These are phyloP conservation scores for Podila verticillata DNA, from an alignment of 192 early-diverging fungal species.

Conservation along the genomic window DNA sequence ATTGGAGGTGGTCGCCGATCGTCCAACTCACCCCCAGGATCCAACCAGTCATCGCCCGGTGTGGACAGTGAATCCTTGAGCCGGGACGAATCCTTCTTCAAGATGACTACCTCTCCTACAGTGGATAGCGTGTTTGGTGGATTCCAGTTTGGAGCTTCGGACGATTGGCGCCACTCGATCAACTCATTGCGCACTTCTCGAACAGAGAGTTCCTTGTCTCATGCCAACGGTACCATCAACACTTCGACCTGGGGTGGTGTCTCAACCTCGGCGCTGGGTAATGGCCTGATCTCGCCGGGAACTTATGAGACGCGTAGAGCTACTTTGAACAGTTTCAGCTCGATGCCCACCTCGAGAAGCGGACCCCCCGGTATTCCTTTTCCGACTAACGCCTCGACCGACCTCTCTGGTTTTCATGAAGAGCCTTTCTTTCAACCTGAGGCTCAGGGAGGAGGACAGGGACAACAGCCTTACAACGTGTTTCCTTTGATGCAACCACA, in stretches of 20 bases:
- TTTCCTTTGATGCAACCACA: constrained; percentile 8
- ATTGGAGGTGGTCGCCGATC: constrained; percentile 41
- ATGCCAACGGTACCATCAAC: not conserved
- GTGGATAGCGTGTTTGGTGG: constrained; percentile 47
- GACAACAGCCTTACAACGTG: not conserved
- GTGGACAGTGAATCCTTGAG: constrained; percentile 16
- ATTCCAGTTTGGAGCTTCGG: constrained; percentile 42
- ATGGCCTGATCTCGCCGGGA: constrained; percentile 36
- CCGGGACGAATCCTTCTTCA: not conserved
- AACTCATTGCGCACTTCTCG: constrained; percentile 27
- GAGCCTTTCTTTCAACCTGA: constrained; percentile 17
- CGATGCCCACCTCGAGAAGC: constrained; percentile 13
- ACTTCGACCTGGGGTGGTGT: constrained; percentile 36
- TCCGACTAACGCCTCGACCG: constrained; percentile 12
- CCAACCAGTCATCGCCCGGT: constrained; percentile 41
- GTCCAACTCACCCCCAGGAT: constrained; percentile 30
- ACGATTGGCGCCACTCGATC: constrained; percentile 46
- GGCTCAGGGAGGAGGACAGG: not conserved
- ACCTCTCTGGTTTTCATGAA: constrained; percentile 16
- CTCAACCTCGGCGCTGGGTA: constrained; percentile 23
- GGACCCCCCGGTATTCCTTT: constrained; percentile 18
- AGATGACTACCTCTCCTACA: constrained; percentile 17
- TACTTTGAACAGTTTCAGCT: constrained; percentile 10
- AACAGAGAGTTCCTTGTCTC: constrained; percentile 3
- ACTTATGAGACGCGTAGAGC: constrained; percentile 15